Conservation (phyloP, 2,329 filamentous ascomycete species). For the Botryosphaeria dothidea region DNA sequence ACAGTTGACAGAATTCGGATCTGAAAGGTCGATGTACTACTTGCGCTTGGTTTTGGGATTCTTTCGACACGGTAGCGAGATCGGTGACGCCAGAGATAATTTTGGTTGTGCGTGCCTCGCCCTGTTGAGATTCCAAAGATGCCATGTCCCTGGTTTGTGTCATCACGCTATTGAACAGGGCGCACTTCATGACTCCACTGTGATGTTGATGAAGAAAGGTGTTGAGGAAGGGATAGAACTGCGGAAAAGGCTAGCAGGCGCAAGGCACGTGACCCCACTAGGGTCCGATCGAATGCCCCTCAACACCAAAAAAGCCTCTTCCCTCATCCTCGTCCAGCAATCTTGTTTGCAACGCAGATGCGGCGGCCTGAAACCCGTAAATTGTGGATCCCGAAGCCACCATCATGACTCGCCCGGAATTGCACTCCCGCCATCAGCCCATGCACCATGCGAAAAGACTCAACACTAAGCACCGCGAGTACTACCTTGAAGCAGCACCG, state of each 20-base stretch:
- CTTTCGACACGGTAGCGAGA: too few species aligned
- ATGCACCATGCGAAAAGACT: not conserved
- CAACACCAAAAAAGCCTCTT: not conserved
- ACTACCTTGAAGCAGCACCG: not conserved
- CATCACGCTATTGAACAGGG: too few species aligned
- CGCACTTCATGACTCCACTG: too few species aligned
- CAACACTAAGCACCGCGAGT: not conserved
- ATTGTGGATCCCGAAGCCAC: not conserved
- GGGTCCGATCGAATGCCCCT: not conserved
- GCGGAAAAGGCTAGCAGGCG: not conserved
- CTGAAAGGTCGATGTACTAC: too few species aligned
- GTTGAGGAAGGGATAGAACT: not conserved
- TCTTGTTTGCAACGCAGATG: not conserved
- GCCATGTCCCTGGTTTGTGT: too few species aligned
- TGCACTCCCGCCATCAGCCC: not conserved
- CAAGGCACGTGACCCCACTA: not conserved
- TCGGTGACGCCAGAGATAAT: too few species aligned
- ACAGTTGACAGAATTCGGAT: too few species aligned
- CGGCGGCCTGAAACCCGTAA: not conserved
- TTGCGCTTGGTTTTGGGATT: too few species aligned
- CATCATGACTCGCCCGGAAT: conserved; percentile 4
- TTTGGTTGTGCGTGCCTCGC: too few species aligned
- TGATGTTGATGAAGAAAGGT: conserved; percentile 24
- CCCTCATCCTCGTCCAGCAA: not conserved
- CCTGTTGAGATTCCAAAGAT: too few species aligned